Evolutionary conservation across 2,329 filamentous ascomycete species (phyloP), one percentile per base, ranked within the genome.

Genomic region (Claviceps fusiformis): DNA sequence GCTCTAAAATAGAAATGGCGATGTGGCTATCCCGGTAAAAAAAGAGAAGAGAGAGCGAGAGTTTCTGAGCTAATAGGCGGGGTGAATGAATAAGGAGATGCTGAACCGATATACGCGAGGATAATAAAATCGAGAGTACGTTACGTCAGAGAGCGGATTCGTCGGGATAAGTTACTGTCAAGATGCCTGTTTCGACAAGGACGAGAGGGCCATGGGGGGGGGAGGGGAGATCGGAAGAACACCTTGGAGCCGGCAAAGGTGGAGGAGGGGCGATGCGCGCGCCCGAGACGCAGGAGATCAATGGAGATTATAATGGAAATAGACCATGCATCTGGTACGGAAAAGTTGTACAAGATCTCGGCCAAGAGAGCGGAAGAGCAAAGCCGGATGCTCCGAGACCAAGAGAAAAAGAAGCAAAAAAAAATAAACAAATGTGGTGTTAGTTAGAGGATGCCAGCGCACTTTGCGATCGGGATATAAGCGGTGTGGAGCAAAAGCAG

Each of bases 261-360:
- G 44, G 19, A 45, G 19, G 10, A 9, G 19, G 19, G 35, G 35
- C 35, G 11, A 3, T 5, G 9, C 19, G 44, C 44, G n/a, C 5
- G 9, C 7, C 2, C 19, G 17, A 45, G 19, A 9, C 19, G 44
- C 44, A 45, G 45, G 53, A 55, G 60, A 61, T 63, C 62, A 63
- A 66, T 65, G 67, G 64, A 67, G 62, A 57, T 57, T 9, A 45
- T 27, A 19, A 56, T 57, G 51, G 62, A 66, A 63, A 55, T 60
- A 62, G 64, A 64, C 15, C 56, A 57, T 60, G 59, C 59, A 62
- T 60, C 58, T 58, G 44, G 44, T 2, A 3, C n/a, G 19, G 19
- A 9, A 45, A 27, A n/a, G 44, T 8, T 11, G 44, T 19, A 45
- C 19, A 10, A 13, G 17, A 9, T 27, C 3, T 45, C n/a, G 10